These are phyloP conservation scores for Castanea crenata DNA, from an alignment of 306 rosid genomes.

Conservation along the genomic window DNA sequence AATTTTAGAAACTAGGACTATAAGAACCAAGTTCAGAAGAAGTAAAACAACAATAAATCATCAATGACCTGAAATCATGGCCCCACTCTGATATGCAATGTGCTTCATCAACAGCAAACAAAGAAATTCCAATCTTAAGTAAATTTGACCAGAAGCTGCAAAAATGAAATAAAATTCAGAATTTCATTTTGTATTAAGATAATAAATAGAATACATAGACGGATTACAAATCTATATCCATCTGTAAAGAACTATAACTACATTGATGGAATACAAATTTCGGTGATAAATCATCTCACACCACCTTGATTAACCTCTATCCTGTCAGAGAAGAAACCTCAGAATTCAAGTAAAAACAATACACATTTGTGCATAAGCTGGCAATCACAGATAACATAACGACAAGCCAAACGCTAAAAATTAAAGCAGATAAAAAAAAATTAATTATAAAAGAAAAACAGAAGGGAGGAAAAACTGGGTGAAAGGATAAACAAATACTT, in stretches of 20 bases:
- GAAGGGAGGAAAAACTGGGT: not conserved
- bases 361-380: not conserved
- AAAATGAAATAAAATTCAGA: slow-evolving; percentile 12
- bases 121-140: slow-evolving; percentile 69
- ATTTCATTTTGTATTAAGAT: slow-evolving; percentile 11
- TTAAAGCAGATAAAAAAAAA: not conserved
- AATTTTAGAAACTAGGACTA: not conserved
- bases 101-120: slow-evolving; percentile 92
- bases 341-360: not conserved
- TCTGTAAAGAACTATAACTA: slow-evolving; percentile 2
- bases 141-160: slow-evolving; percentile 92
- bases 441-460: not conserved
- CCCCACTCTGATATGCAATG: slow-evolving; percentile 99
- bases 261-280: not conserved
- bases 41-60: not conserved
- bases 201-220: not conserved
- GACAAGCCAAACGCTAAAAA: not conserved
- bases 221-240: slow-evolving; percentile 4
- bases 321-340: not conserved
- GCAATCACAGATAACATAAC: not conserved
- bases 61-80: slow-evolving; percentile 67
- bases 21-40: not conserved
- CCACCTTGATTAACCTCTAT: not conserved
- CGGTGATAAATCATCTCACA: slow-evolving; percentile 10
- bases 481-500: not conserved